phyloP scores from a whole-genome alignment of 495 filamentous ascomycete species.

The Aspergillus avenaceus region DNA sequence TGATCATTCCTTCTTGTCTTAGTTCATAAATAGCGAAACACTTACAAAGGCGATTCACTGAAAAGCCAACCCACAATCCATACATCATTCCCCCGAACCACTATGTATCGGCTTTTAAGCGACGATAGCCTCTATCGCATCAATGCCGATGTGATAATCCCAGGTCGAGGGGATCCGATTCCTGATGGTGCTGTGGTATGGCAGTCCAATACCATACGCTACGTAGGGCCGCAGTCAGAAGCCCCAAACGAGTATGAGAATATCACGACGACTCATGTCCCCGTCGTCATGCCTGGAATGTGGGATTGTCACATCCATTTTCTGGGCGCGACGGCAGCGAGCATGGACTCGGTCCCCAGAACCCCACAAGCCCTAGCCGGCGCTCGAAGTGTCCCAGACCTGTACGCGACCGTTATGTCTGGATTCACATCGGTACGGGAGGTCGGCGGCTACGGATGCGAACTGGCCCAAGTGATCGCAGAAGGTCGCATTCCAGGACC shows the following conservation, averaged over 20 bases:
- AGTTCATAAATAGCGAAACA: no score
- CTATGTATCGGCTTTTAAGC: neutral
- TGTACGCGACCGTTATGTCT: constrained; percentile 38
- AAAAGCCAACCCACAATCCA: neutral
- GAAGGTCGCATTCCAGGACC: constrained; percentile 45
- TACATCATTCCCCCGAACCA: neutral
- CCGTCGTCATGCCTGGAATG: constrained; percentile 48
- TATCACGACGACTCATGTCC: constrained; percentile 19
- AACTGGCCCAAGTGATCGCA: constrained; percentile 38
- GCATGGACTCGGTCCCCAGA: constrained; percentile 2
- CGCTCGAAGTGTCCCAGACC: constrained; percentile 32
- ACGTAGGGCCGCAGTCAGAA: constrained; percentile 30
- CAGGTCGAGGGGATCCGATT: constrained; percentile 38
- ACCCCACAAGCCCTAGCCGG: constrained; percentile 23
- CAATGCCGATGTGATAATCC: constrained; percentile 38
- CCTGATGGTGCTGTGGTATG: constrained; percentile 37
- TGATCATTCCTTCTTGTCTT: no score
- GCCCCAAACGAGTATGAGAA: constrained; percentile 31
- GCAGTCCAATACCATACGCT: constrained; percentile 35
- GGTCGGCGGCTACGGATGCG: constrained; percentile 40
- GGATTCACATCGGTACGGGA: constrained; percentile 53
- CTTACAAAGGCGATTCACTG: no score
- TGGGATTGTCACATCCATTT: constrained; percentile 53
- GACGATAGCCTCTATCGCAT: constrained; percentile 16
- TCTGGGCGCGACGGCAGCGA: constrained; percentile 10